Evolutionary conservation across 176 grass and related monocot species (phyloP).

Genomic region (Aegilops bicornis): DNA sequence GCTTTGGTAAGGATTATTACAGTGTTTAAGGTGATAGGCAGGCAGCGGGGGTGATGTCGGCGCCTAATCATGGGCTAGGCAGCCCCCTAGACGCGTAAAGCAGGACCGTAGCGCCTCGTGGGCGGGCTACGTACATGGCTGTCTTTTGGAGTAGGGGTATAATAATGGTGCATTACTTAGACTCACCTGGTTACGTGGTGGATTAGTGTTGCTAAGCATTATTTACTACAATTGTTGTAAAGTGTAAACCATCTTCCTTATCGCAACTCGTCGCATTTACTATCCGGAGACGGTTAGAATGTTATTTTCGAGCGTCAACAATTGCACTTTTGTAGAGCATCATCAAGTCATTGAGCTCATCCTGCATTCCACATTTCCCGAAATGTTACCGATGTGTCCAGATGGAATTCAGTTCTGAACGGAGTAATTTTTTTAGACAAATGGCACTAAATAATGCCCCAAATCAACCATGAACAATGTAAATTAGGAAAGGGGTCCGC

Average conservation of each 20-base stretch:
- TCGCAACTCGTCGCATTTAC: not conserved
- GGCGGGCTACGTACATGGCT: not conserved
- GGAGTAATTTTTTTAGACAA: not conserved
- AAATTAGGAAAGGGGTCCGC: slow-evolving; percentile 2
- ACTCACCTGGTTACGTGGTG: not conserved
- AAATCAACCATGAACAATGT: not conserved
- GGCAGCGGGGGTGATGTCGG: not conserved
- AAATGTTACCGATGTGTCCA: not conserved
- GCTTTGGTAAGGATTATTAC: not conserved
- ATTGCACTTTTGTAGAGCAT: not conserved
- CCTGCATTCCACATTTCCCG: not conserved
- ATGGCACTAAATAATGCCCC: too few relatives aligned
- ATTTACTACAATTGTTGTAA: not conserved
- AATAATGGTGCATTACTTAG: not conserved
- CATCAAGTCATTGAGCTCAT: not conserved
- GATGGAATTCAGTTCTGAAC: not conserved
- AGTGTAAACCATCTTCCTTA: not conserved
- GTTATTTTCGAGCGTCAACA: not conserved
- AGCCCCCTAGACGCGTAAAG: not conserved
- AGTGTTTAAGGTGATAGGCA: not conserved
- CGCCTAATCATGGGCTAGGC: not conserved
- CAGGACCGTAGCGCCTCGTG: not conserved
- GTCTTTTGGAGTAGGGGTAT: not conserved
- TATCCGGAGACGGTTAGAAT: not conserved
- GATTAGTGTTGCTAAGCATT: not conserved